Evolutionary conservation across 768 basidiomycete genomes (phyloP).

Genomic region (Mycena capillaripes): DNA sequence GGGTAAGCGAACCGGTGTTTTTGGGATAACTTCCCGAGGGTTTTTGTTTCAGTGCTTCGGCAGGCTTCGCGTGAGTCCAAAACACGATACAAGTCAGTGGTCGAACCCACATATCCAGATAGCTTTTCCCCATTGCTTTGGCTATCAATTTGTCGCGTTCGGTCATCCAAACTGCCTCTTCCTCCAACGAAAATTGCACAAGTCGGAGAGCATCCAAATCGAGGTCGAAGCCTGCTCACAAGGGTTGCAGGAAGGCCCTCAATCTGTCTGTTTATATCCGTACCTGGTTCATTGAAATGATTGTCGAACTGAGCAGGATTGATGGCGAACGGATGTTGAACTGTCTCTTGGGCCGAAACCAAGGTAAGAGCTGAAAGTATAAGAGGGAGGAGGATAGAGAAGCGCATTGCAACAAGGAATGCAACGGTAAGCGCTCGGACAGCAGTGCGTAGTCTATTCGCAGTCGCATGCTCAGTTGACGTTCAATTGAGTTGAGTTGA

Average conservation of each 20-base stretch:
- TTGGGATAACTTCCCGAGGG: slow-evolving; percentile 2
- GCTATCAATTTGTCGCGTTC: slow-evolving; percentile 34
- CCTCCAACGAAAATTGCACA: slow-evolving; percentile 27
- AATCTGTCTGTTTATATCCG: not conserved
- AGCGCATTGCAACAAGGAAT: not conserved
- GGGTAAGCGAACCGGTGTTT: slow-evolving; percentile 29
- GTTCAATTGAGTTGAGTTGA: not conserved
- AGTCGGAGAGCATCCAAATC: slow-evolving; percentile 33
- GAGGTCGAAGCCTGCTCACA: slow-evolving; percentile 4
- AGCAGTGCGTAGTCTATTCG: too few relatives aligned
- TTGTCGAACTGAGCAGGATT: slow-evolving; percentile 1
- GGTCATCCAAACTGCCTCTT: slow-evolving; percentile 34
- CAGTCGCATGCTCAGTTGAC: too few relatives aligned
- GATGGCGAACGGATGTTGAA: not conserved
- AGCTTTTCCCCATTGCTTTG: slow-evolving; percentile 29
- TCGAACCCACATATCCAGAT: slow-evolving; percentile 34
- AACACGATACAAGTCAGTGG: too few relatives aligned
- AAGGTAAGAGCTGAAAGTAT: not conserved
- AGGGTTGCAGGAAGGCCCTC: not conserved
- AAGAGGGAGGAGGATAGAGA: not conserved
- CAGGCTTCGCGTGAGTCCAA: not conserved
- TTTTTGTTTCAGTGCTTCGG: slow-evolving; percentile 5
- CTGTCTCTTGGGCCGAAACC: not conserved
- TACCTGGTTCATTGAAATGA: slow-evolving; percentile 12
- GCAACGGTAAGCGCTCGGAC: too few relatives aligned